These are phyloP conservation scores for Penicillium canariense DNA, from an alignment of 495 filamentous ascomycete genomes.

Conservation along the genomic window DNA sequence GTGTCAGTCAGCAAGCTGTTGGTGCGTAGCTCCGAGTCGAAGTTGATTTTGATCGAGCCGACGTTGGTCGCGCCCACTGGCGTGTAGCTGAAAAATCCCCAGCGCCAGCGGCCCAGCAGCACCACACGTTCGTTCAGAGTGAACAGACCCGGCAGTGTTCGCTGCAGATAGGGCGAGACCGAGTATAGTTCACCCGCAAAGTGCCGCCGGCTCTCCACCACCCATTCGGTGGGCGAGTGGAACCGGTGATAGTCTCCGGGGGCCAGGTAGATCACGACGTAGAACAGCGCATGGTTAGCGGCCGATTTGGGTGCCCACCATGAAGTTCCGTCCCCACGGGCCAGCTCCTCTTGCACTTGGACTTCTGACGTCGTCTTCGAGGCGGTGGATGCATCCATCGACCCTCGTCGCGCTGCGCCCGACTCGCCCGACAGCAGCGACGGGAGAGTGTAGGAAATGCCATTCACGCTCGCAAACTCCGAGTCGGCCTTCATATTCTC, in stretches of 20 bases:
- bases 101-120: conserved; percentile 88
- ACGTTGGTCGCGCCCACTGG: conserved; percentile 99
- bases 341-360: conserved; percentile 81
- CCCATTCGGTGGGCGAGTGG: conserved; percentile 92
- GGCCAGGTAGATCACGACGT: conserved; percentile 94
- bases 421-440: conserved; percentile 76
- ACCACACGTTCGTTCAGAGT: conserved; percentile 96
- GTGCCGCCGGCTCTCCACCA: conserved; percentile 85
- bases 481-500: conserved; percentile 69
- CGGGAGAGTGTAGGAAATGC: conserved; percentile 94
- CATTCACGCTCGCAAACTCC: conserved; percentile 94
- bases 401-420: conserved; percentile 30
- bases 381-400: conserved; percentile 62
- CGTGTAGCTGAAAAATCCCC: conserved; percentile 94
- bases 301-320: conserved; percentile 76
- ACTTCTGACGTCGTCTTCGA: conserved; percentile 68
- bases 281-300: conserved; percentile 70
- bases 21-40: conserved; percentile 90
- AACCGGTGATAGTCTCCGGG: conserved; percentile 99
- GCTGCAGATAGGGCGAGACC: conserved; percentile 91
- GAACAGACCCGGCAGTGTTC: conserved; percentile 88
- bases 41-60: conserved; percentile 95
- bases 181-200: conserved; percentile 96
- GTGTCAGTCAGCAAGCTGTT: conserved; percentile 91
- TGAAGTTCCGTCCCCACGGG: conserved; percentile 60